Base-by-base conservation (phyloP, 106 monocot species). In the Dioscorea dumetorum region DNA sequence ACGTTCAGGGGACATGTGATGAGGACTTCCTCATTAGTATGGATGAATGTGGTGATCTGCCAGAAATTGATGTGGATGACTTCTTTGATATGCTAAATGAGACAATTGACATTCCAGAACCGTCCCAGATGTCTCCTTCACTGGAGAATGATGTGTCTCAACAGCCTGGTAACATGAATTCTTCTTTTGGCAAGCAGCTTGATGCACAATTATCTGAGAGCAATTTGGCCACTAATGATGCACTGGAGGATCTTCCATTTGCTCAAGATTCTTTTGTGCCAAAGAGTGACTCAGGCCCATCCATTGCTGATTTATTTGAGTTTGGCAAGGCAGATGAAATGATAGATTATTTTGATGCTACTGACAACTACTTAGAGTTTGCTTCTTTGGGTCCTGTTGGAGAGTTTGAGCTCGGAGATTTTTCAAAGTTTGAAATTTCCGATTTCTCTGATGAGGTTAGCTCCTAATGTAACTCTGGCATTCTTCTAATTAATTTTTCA, bases 301-400 rank as follows among this genome's bases (percentile, higher is more conserved):
- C 74, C n/a, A 22, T 62, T 19, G 48, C 34, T 20, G 63, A 64
- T 69, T 41, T 54, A 68, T 57, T 64, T 73, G 74, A 62, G 23
- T 41, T 68, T 61, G 74, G 78, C 60, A 56, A 66, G 66, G 56
- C 62, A 8, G 85, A 79, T 53, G 79, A 86, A 33, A 63, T 73
- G 23, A 52, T 79, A 71, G 73, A 70, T 9, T 86, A 70, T 50
- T 86, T 82, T 63, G 86, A 86, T 67, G 76, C 78, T 32, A 76
- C 85, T 12, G 85, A 88, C 32, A 49, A 75, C 28, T 62, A 73
- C 58, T 68, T 81, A 23, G 69, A 83, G 5, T 65, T 61, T 69
- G 72, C 76, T 64, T 22, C 33, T 73, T 20, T 63, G 7, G 69
- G 64, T 49, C 57, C 73, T 73, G 24, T 49, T 50, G 60, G 62